phyloP scores from a whole-genome alignment of 2,329 filamentous ascomycete species.

The Botrytis porri region DNA sequence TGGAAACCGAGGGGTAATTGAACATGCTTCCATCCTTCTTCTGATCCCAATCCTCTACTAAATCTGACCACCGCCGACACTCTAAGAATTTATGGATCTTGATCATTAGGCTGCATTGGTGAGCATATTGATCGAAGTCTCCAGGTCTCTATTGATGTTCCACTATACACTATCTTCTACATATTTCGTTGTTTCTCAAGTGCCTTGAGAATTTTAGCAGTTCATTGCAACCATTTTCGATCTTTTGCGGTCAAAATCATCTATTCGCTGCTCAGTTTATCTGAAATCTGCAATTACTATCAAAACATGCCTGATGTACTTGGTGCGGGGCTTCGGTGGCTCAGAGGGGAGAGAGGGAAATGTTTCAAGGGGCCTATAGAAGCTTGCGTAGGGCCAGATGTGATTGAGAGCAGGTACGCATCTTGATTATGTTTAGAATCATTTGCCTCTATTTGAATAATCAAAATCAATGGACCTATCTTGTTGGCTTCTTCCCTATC shows the following conservation, averaged over 20 bases:
- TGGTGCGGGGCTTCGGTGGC: not conserved
- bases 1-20: not conserved
- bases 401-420: not conserved
- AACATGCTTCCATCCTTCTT: not conserved
- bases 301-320: not conserved
- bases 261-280: not conserved
- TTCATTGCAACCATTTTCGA: rapidly evolving
- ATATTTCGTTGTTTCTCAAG: not conserved
- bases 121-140: not conserved
- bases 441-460: not conserved
- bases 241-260: not conserved
- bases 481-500: not conserved
- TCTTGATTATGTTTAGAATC: not conserved
- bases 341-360: not conserved
- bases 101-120: not conserved
- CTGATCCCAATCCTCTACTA: not conserved
- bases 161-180: no score
- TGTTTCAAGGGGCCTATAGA: not conserved
- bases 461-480: not conserved
- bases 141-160: not conserved
- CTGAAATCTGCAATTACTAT: not conserved
- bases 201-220: not conserved
- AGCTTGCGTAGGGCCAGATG: not conserved
- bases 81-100: not conserved
- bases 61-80: not conserved